phyloP scores from a whole-genome alignment of 768 basidiomycete species.

The Calvatia gigantea region DNA sequence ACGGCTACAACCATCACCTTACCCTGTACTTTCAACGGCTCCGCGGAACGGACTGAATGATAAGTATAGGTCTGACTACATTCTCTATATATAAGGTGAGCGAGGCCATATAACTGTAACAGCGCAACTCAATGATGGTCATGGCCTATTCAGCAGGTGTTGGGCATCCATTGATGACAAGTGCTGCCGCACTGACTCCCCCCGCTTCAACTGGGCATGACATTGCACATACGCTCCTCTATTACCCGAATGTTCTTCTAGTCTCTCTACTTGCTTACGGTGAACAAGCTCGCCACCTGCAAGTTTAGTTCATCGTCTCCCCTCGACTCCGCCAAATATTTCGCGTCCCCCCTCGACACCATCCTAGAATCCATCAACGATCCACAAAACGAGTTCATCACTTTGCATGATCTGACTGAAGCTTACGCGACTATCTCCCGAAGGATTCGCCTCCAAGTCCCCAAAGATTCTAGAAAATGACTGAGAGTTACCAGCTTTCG shows the following conservation, averaged over 20 bases:
- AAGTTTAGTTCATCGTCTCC: not conserved
- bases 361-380: constrained; percentile 44
- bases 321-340: constrained; percentile 18
- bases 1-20: not conserved
- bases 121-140: not conserved
- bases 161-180: not conserved
- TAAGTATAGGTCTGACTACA: not conserved
- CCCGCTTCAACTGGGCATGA: not conserved
- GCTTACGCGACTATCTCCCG: constrained; percentile 53
- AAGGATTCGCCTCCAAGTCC: constrained; percentile 34
- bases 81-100: constrained; percentile 7
- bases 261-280: not conserved
- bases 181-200: not conserved
- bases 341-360: constrained; percentile 43
- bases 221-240: not conserved
- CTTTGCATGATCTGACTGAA: constrained; percentile 54
- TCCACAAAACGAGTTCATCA: constrained; percentile 29
- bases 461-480: constrained; percentile 15
- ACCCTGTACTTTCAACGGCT: not conserved
- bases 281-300: not conserved
- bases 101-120: not conserved
- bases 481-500: constrained; percentile 20
- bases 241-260: not conserved
- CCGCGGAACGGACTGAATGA: not conserved
- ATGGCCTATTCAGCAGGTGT: not conserved